These are phyloP conservation scores for Collybiopsis luxurians DNA, from an alignment of 768 basidiomycete species.

Conservation along the genomic window DNA sequence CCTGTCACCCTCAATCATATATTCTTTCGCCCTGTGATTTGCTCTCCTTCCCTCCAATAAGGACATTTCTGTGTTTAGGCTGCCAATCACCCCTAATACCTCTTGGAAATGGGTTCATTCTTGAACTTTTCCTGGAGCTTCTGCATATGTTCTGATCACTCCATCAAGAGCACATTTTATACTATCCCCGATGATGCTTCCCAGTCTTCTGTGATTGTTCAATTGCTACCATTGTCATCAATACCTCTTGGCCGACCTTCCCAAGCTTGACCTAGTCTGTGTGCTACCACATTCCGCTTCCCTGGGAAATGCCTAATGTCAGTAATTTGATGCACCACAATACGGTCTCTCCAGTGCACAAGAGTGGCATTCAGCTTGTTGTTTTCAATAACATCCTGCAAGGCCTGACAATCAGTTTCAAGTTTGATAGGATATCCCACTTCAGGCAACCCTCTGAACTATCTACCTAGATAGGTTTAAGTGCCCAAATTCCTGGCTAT, in stretches of 20 bases:
- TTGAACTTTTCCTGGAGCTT: conserved; percentile 3
- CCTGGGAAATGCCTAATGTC: conserved; percentile 21
- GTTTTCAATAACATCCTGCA: conserved; percentile 26
- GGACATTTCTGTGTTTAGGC: conserved; percentile 12
- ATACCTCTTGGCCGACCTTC: conserved; percentile 13
- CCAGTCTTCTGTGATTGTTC: conserved; percentile 28
- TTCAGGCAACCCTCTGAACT: too few species aligned
- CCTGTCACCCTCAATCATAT: conserved; percentile 19
- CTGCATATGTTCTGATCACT: background rate
- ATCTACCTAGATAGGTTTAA: too few species aligned
- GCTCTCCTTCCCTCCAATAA: conserved; percentile 12
- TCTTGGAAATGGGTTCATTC: conserved; percentile 17
- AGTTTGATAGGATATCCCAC: too few species aligned
- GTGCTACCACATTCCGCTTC: conserved; percentile 21
- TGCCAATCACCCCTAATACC: too few species aligned
- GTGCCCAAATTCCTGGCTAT: too few species aligned
- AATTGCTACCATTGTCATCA: conserved; percentile 24
- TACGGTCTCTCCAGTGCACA: conserved; percentile 31
- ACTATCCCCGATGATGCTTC: conserved; percentile 14
- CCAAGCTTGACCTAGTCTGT: conserved; percentile 24
- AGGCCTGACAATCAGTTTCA: conserved; percentile 35
- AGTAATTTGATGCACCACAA: conserved; percentile 24
- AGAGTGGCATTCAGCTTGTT: conserved; percentile 28
- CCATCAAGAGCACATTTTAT: conserved; percentile 9
- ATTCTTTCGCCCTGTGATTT: conserved; percentile 12